These are phyloP conservation scores for Babjeviella inositovora DNA, from an alignment of 805 yeast genomes.

Conservation along the genomic window DNA sequence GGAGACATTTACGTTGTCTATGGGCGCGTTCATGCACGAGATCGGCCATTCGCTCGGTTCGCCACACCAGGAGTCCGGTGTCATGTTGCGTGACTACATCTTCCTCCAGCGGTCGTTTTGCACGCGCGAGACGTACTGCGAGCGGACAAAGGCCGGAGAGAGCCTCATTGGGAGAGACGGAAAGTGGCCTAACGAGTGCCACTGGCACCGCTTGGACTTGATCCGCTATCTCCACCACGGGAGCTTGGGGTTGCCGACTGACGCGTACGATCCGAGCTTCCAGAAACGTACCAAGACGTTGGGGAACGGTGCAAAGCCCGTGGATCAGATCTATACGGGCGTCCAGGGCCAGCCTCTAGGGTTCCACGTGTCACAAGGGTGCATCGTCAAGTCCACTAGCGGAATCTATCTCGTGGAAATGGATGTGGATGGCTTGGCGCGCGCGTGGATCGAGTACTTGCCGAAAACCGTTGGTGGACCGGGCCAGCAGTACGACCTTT, in stretches of 20 bases:
- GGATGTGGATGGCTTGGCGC: constrained; percentile 29
- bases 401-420: constrained; percentile 71
- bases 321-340: not conserved
- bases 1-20: constrained; percentile 76
- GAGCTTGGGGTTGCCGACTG: constrained; percentile 57
- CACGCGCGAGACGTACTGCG: constrained; percentile 46
- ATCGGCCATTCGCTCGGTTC: constrained; percentile 85
- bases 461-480: constrained; percentile 40
- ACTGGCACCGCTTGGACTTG: constrained; percentile 77
- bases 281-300: too few species aligned
- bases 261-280: constrained; percentile 31
- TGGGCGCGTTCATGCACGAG: constrained; percentile 94
- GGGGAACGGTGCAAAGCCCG: not conserved
- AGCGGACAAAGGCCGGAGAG: constrained; percentile 37
- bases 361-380: constrained; percentile 6
- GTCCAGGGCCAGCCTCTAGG: too few species aligned
- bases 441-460: constrained; percentile 42
- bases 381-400: constrained; percentile 27
- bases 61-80: constrained; percentile 83
- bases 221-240: constrained; percentile 71
- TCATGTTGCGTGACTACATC: constrained; percentile 79
- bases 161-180: too few species aligned
- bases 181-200: constrained; percentile 48
- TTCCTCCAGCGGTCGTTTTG: constrained; percentile 70
- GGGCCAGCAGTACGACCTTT: constrained; percentile 40